Percentiles rank a stretch among this genome's conserved stretches.
Conservation (phyloP, 2,329 filamentous ascomycete species). For the Colletotrichum lentis region DNA sequence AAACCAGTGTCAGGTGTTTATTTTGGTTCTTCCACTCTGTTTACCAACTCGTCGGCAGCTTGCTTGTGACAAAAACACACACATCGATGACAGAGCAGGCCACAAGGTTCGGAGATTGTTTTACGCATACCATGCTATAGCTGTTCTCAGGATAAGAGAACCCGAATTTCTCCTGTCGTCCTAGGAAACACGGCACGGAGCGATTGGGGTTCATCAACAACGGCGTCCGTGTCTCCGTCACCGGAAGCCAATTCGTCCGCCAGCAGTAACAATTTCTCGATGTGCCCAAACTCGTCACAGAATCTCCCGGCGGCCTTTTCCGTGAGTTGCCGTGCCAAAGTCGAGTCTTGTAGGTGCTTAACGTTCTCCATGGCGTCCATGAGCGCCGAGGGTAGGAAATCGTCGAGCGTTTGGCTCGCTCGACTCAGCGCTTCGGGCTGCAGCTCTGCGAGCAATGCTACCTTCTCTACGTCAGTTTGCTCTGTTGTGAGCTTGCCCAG, state of each 20-base stretch:
- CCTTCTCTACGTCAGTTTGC: constrained; percentile 57
- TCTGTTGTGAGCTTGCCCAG: constrained; percentile 53
- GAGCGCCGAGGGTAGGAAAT: constrained; percentile 89
- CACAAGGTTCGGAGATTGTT: background rate
- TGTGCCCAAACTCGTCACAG: constrained; percentile 79
- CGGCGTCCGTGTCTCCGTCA: constrained; percentile 40
- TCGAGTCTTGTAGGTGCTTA: constrained; percentile 74
- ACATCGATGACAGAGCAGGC: background rate
- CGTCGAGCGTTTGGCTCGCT: constrained; percentile 81
- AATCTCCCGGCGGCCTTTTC: constrained; percentile 85
- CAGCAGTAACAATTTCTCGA: constrained; percentile 60
- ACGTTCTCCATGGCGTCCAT: constrained; percentile 91
- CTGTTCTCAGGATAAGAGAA: constrained; percentile 60
- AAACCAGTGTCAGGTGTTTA: background rate
- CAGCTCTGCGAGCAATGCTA: constrained; percentile 54
- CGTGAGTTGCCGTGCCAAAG: constrained; percentile 76
- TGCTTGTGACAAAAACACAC: background rate
- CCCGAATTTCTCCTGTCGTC: constrained; percentile 67
- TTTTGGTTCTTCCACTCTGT: background rate
- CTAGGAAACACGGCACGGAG: constrained; percentile 62
- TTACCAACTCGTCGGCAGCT: background rate
- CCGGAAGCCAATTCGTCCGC: constrained; percentile 49
- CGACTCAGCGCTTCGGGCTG: constrained; percentile 67
- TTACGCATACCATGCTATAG: background rate
- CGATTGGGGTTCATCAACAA: constrained; percentile 44